Evolutionary conservation across 2,329 filamentous ascomycete species (phyloP).

Genomic region (Aureobasidium sp.): DNA sequence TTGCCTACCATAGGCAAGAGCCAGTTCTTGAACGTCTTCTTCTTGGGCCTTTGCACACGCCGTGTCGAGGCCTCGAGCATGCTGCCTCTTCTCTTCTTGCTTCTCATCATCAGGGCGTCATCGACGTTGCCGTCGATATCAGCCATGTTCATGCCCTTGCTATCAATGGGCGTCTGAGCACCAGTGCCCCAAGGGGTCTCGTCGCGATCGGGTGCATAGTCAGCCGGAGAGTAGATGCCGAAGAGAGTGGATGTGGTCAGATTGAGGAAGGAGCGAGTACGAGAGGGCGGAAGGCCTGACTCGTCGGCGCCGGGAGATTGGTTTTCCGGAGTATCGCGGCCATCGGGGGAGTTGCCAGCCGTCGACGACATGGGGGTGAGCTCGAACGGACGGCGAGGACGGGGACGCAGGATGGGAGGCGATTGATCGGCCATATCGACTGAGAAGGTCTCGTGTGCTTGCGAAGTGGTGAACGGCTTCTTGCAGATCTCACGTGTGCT

Average conservation of each 20-base stretch:
- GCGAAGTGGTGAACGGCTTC: not conserved
- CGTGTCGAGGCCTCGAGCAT: constrained; percentile 13
- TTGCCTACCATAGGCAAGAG: constrained; percentile 36
- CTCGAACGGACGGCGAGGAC: constrained; percentile 64
- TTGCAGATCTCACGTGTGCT: not conserved
- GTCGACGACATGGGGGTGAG: constrained; percentile 41
- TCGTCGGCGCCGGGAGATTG: constrained; percentile 17
- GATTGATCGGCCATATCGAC: constrained; percentile 9
- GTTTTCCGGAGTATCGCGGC: constrained; percentile 17
- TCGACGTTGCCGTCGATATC: constrained; percentile 9
- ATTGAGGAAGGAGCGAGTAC: constrained; percentile 73
- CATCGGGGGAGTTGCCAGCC: constrained; percentile 20
- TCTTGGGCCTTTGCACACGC: constrained; percentile 6
- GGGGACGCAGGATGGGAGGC: constrained; percentile 44
- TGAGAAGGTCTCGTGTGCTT: not conserved
- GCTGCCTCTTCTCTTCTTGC: constrained; percentile 11
- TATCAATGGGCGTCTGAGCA: constrained; percentile 54
- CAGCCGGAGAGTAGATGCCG: constrained; percentile 75
- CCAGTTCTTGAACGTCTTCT: constrained; percentile 21
- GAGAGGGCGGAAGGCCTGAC: constrained; percentile 39
- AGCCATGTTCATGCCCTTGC: constrained; percentile 12
- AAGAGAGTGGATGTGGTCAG: constrained; percentile 82
- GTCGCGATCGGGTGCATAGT: constrained; percentile 44
- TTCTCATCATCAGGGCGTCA: constrained; percentile 3
- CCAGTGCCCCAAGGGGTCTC: constrained; percentile 73